These are phyloP conservation scores for Pseudogymnoascus sp. DNA, from an alignment of 2,329 filamentous ascomycete species.

Conservation along the genomic window DNA sequence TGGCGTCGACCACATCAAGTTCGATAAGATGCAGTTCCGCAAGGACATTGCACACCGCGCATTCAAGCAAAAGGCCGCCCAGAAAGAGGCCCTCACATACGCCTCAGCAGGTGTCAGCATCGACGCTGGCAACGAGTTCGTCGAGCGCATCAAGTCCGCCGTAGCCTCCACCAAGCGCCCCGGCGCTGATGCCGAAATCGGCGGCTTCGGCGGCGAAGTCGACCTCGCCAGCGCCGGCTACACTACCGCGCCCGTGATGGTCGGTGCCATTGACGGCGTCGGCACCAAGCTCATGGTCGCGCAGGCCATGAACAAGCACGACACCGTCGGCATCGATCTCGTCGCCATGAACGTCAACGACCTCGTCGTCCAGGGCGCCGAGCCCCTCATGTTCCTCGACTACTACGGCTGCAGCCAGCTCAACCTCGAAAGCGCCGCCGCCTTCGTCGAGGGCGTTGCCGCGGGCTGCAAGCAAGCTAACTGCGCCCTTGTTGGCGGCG, in stretches of 20 bases:
- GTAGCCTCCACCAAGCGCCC: conserved; percentile 79
- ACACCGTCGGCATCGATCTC: conserved; percentile 91
- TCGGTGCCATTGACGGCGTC: conserved; percentile 93
- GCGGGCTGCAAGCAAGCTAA: conserved; percentile 76
- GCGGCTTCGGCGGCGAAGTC: conserved; percentile 86
- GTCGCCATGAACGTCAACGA: conserved; percentile 99
- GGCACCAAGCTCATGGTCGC: conserved; percentile 97
- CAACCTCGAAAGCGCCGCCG: conserved; percentile 65
- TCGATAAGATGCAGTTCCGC: conserved; percentile 52
- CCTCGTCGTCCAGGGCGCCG: conserved; percentile 88
- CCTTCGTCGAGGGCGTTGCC: conserved; percentile 88
- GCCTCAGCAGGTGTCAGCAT: conserved; percentile 91
- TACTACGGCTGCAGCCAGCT: conserved; percentile 94
- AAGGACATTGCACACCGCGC: conserved; percentile 84
- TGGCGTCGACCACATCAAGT: conserved; percentile 69
- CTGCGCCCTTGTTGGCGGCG: conserved; percentile 89
- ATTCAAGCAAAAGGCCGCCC: conserved; percentile 39
- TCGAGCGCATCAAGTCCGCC: conserved; percentile 81
- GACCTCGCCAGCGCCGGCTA: conserved; percentile 71
- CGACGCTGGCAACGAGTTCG: conserved; percentile 85
- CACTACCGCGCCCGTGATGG: conserved; percentile 65
- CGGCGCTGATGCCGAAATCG: conserved; percentile 87
- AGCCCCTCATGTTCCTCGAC: conserved; percentile 93
- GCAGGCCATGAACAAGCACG: conserved; percentile 79
- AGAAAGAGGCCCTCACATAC: conserved; percentile 64